A percentile compares a stretch with the other conserved stretches of the same genome.
Evolutionary conservation across 2,329 filamentous ascomycete genomes (phyloP).

Genomic region (Colletotrichum graminicola): DNA sequence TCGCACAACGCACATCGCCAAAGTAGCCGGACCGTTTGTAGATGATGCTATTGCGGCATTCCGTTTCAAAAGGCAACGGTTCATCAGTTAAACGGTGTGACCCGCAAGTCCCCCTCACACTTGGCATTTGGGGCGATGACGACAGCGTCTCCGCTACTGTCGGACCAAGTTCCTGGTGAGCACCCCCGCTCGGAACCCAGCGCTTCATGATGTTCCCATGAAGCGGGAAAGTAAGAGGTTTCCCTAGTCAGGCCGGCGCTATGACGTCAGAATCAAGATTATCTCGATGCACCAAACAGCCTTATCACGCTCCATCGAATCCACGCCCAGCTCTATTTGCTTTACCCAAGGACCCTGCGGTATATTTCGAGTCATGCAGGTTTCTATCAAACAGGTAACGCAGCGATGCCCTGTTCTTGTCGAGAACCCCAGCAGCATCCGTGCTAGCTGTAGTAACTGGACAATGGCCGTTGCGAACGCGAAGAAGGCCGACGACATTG

Average conservation of each 20-base stretch:
- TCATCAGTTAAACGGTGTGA: conserved; percentile 23
- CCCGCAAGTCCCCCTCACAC: conserved; percentile 14
- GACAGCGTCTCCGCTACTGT: conserved; percentile 36
- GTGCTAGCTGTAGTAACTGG: neutral
- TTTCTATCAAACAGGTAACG: conserved; percentile 28
- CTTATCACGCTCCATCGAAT: conserved; percentile 22
- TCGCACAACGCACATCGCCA: neutral
- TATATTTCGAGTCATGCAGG: conserved; percentile 24
- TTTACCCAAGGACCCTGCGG: neutral
- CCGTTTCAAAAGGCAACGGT: conserved; percentile 31
- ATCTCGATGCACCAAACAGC: conserved; percentile 22
- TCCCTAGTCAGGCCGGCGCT: conserved; percentile 27
- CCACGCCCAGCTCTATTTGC: conserved; percentile 10
- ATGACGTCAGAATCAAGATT: conserved; percentile 32
- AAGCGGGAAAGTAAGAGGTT: neutral
- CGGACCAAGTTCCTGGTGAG: conserved; percentile 33
- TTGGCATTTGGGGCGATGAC: conserved; percentile 29
- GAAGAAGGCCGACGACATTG: conserved; percentile 14
- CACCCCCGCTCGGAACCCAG: conserved; percentile 1
- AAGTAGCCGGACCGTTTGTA: conserved; percentile 16
- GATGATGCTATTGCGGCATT: conserved; percentile 25
- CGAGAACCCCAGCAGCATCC: neutral
- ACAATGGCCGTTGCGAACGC: conserved; percentile 4
- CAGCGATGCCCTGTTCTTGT: conserved; percentile 14
- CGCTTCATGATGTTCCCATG: conserved; percentile 39